A percentile compares a stretch with the other conserved stretches of the same genome.
Evolutionary conservation across 768 basidiomycete genomes (phyloP).

Genomic region (Thelephora ganbajun): DNA sequence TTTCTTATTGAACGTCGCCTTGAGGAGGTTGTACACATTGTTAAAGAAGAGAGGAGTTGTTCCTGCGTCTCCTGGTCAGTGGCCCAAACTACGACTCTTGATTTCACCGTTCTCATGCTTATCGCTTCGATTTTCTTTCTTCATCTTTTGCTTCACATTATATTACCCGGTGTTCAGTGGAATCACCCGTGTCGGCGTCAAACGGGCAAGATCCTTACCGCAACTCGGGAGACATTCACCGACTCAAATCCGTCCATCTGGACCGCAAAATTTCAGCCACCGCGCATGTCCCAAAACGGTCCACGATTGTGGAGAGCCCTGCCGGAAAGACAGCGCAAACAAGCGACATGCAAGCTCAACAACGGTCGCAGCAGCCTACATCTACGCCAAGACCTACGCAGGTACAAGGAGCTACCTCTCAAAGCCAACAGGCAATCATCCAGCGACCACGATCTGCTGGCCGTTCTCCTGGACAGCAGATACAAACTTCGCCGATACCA

Average conservation of each 20-base stretch:
- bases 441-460: slow-evolving; percentile 13
- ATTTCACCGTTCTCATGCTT: slow-evolving; percentile 3
- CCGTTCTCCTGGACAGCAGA: slow-evolving; percentile 11
- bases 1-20: slow-evolving; percentile 89
- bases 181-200: slow-evolving; percentile 9
- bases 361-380: slow-evolving; percentile 27
- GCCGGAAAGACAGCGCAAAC: slow-evolving; percentile 75
- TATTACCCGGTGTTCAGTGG: slow-evolving; percentile 12
- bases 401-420: slow-evolving; percentile 1
- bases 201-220: slow-evolving; percentile 63
- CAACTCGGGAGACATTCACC: slow-evolving; percentile 81
- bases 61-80: slow-evolving; percentile 62
- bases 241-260: slow-evolving; percentile 87
- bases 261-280: slow-evolving; percentile 94
- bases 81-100: slow-evolving; percentile 7
- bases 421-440: slow-evolving; percentile 10
- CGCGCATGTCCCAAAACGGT: slow-evolving; percentile 82
- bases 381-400: slow-evolving; percentile 22
- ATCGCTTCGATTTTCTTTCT: slow-evolving; percentile 7
- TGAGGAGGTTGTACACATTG: slow-evolving; percentile 78
- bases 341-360: slow-evolving; percentile 41
- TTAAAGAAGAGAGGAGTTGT: slow-evolving; percentile 85
- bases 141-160: slow-evolving; percentile 3
- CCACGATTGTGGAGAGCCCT: slow-evolving; percentile 92
- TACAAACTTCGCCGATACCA: slow-evolving; percentile 4